Percentiles rank a stretch among this genome's conserved stretches.
These are phyloP conservation scores for Dothideomycetes sp. DNA, from an alignment of 2,329 filamentous ascomycete species.

Conservation along the genomic window DNA sequence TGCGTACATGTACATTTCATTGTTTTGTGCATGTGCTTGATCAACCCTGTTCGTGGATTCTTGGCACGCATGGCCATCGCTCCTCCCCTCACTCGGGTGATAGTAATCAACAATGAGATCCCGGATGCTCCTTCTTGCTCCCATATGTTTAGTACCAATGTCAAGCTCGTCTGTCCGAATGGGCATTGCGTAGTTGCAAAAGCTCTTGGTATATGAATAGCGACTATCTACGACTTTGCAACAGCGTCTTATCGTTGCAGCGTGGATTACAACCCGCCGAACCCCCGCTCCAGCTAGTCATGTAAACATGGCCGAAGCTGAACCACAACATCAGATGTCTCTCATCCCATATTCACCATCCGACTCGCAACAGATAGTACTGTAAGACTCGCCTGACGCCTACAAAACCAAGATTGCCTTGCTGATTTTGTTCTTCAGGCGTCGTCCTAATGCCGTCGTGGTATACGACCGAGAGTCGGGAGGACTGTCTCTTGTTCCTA, in stretches of 20 bases:
- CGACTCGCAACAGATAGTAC: conserved; percentile 68
- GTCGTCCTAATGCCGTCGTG: conserved; percentile 85
- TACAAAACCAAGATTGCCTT: conserved; percentile 10
- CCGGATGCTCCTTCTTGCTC: no score
- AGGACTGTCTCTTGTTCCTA: conserved; percentile 76
- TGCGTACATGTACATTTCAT: not conserved
- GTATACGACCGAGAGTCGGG: conserved; percentile 79
- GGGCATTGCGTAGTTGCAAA: no score
- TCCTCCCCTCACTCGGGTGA: no score
- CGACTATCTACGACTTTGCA: not conserved
- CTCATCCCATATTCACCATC: conserved; percentile 63
- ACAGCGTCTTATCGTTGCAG: not conserved
- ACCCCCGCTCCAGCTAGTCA: not conserved
- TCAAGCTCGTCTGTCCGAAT: no score
- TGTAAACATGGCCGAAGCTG: conserved; percentile 15
- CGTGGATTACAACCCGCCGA: not conserved
- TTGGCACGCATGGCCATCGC: no score
- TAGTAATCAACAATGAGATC: no score
- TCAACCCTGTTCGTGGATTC: no score
- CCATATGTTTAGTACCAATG: not conserved
- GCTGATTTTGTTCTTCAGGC: conserved; percentile 46
- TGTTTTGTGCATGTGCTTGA: no score
- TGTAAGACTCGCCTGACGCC: conserved; percentile 47
- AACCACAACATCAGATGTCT: conserved; percentile 44
- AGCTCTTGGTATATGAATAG: no score